Evolutionary conservation across 345 rosid genomes (phyloP).

Genomic region (Trapa bicornis): DNA sequence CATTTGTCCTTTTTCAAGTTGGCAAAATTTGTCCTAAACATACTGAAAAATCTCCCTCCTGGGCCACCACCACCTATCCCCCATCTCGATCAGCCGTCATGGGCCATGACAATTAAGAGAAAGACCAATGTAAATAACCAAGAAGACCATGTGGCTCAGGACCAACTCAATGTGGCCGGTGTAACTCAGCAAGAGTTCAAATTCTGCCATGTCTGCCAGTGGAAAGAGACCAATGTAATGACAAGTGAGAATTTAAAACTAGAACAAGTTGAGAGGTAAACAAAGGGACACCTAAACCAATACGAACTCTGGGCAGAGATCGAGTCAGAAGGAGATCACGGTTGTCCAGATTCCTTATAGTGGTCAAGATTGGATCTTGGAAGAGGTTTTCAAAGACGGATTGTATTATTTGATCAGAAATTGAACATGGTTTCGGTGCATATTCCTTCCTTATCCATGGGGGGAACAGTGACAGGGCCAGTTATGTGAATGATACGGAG

Average conservation of each 20-base stretch:
- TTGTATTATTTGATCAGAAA: no score
- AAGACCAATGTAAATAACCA: constrained; percentile 7
- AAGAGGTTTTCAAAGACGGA: no score
- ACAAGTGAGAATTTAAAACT: no score
- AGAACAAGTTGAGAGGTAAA: background rate
- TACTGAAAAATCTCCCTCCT: no score
- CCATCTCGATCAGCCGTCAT: constrained; percentile 32
- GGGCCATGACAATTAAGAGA: constrained; percentile 13
- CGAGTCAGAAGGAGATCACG: background rate
- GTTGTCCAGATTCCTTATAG: no score
- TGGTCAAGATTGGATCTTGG: no score
- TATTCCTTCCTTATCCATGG: no score
- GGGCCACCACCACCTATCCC: constrained; percentile 4
- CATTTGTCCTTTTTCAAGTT: no score
- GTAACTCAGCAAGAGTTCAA: background rate
- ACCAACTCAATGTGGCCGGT: background rate
- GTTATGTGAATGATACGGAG: constrained; percentile 3
- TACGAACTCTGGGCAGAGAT: background rate
- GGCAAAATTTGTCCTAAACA: no score
- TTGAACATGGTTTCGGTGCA: no score
- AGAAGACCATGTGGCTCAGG: constrained; percentile 8
- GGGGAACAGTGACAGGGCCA: no score
- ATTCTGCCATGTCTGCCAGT: constrained; percentile 10
- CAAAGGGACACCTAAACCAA: constrained; percentile 4
- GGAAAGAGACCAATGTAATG: constrained; percentile 4